Evolutionary conservation across 352 stramenopile genomes (phyloP).

Genomic region (Phytopythium chamaehyphon): DNA sequence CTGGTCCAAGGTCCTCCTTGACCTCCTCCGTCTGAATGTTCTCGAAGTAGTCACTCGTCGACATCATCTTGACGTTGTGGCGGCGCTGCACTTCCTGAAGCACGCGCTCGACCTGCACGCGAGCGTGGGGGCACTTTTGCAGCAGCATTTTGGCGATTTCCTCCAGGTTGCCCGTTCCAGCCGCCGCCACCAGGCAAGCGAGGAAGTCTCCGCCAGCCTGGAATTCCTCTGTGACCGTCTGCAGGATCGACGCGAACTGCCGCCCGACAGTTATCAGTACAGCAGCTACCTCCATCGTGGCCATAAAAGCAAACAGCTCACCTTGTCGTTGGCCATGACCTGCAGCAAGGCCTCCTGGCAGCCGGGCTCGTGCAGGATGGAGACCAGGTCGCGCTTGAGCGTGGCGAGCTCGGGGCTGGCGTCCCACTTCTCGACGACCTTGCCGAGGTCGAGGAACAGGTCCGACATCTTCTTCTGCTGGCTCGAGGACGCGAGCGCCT

Average conservation of each 20-base stretch:
- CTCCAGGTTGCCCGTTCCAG: conserved; percentile 48
- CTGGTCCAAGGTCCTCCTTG: conserved; percentile 57
- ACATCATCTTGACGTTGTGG: conserved; percentile 68
- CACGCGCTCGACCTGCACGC: conserved; percentile 69
- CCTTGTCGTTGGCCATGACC: conserved; percentile 64
- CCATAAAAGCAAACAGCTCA: not conserved
- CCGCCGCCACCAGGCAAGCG: conserved; percentile 46
- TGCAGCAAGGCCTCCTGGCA: conserved; percentile 70
- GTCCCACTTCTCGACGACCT: conserved; percentile 72
- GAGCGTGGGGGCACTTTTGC: conserved; percentile 66
- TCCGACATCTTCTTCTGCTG: conserved; percentile 65
- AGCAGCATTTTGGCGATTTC: conserved; percentile 73
- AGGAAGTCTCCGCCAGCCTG: conserved; percentile 51
- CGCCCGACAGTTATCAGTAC: too few species aligned
- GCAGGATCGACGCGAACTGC: conserved; percentile 55
- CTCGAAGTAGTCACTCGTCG: conserved; percentile 69
- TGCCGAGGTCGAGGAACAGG: conserved; percentile 73
- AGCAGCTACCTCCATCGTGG: too few species aligned
- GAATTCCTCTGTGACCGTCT: conserved; percentile 60
- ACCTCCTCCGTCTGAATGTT: conserved; percentile 64
- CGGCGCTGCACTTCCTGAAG: conserved; percentile 67
- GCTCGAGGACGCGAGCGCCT: conserved; percentile 29
- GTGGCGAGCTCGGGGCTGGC: conserved; percentile 43
- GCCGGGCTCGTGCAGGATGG: conserved; percentile 65
- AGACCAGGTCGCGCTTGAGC: conserved; percentile 71